Conservation (phyloP, 148 eudicot genomes). For the Silene conica region DNA sequence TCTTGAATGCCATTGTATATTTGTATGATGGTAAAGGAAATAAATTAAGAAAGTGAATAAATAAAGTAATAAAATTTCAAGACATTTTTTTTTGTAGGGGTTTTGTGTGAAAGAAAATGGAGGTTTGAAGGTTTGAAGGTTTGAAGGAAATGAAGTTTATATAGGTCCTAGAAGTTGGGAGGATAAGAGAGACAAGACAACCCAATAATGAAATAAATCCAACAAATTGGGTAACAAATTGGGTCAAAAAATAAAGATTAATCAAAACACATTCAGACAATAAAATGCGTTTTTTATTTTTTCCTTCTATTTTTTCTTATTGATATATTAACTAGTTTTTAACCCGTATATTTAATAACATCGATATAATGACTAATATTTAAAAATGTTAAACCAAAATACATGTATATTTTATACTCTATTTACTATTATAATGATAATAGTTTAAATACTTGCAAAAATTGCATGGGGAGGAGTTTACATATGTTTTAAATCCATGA, state of each 20-base stretch:
- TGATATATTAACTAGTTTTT: too few relatives aligned
- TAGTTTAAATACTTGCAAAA: too few relatives aligned
- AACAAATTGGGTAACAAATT: background rate
- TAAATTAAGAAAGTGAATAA: background rate
- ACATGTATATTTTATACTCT: too few relatives aligned
- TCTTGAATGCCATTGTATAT: conserved; percentile 64
- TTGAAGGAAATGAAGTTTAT: conserved; percentile 25
- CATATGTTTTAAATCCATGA: too few relatives aligned
- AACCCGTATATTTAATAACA: too few relatives aligned
- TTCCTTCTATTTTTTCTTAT: background rate
- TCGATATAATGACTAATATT: too few relatives aligned
- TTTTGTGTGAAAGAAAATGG: background rate
- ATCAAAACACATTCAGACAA: background rate
- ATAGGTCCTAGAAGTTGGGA: conserved; percentile 33
- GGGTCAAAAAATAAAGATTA: too few relatives aligned
- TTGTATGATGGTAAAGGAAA: conserved; percentile 14
- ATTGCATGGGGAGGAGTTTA: too few relatives aligned
- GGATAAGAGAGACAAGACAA: conserved; percentile 4
- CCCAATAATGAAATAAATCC: background rate
- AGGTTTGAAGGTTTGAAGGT: conserved; percentile 24
- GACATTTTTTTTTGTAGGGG: background rate
- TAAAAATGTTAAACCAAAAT: too few relatives aligned
- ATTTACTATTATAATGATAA: too few relatives aligned
- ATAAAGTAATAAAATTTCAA: background rate
- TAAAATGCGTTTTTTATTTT: background rate